Evolutionary conservation across 1,284 basidiomycete genomes (phyloP).

Genomic region (Mycena citricolor): DNA sequence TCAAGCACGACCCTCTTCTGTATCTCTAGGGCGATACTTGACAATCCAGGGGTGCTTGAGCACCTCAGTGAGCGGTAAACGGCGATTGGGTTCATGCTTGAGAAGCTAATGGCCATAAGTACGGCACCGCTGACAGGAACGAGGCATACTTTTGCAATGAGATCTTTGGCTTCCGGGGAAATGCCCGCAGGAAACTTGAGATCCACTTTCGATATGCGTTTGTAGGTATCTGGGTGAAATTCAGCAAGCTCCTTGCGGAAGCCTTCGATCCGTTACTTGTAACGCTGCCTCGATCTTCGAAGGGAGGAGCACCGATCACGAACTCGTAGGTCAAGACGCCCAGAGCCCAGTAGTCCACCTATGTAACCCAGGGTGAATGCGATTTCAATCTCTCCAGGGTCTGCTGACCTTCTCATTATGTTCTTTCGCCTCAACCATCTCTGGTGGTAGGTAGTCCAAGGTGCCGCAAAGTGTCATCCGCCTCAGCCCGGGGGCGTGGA

Average conservation of each 20-base stretch:
- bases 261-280: conserved; percentile 50
- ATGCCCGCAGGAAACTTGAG: conserved; percentile 61
- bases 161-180: conserved; percentile 40
- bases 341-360: conserved; percentile 91
- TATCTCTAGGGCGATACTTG: conserved; percentile 62
- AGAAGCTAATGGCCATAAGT: conserved; percentile 61
- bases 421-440: conserved; percentile 93
- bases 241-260: conserved; percentile 2
- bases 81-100: conserved; percentile 80
- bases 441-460: conserved; percentile 95
- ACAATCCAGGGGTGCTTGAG: conserved; percentile 91
- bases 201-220: conserved; percentile 82
- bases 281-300: conserved; percentile 83
- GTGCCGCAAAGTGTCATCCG: conserved; percentile 93
- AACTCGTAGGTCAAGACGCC: conserved; percentile 98
- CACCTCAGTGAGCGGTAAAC: conserved; percentile 82
- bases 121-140: background rate
- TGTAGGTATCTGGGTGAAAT: conserved; percentile 71
- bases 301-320: conserved; percentile 88
- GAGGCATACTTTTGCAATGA: conserved; percentile 40
- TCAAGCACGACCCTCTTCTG: no score
- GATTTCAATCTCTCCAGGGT: background rate
- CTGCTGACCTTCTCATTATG: conserved; percentile 75
- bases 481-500: conserved; percentile 92
- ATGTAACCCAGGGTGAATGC: background rate